phyloP scores from a whole-genome alignment of 1,284 basidiomycete genomes.

The Ganoderma resinaceum region DNA sequence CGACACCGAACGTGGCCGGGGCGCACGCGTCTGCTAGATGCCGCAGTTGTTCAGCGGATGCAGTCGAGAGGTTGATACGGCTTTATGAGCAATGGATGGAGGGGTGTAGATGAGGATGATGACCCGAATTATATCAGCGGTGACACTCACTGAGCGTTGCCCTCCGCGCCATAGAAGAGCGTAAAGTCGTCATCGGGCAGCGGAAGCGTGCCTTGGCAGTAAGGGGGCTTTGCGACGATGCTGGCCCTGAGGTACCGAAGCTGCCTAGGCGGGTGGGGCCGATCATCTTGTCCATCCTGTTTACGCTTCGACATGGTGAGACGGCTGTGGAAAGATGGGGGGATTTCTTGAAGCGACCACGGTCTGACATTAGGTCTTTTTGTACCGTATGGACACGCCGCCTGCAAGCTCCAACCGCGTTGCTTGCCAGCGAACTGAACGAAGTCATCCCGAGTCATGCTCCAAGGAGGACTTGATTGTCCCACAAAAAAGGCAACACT shows the following conservation, averaged over 20 bases:
- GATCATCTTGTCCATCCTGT: neutral
- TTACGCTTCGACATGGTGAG: neutral
- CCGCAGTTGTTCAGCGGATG: constrained; percentile 17
- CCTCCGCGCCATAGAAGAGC: constrained; percentile 29
- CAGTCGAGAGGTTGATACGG: constrained; percentile 14
- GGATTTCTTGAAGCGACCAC: neutral
- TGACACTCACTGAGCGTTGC: constrained; percentile 13
- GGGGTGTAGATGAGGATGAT: neutral
- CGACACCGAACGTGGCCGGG: constrained; percentile 32
- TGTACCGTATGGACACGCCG: neutral
- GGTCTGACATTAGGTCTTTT: neutral
- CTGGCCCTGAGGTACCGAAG: neutral
- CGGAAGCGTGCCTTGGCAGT: constrained; percentile 24
- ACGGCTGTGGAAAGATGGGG: neutral
- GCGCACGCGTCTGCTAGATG: constrained; percentile 30
- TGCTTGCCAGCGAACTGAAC: neutral
- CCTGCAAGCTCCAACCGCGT: neutral
- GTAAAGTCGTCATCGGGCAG: constrained; percentile 12
- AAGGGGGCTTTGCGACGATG: constrained; percentile 18
- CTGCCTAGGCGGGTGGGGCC: neutral
- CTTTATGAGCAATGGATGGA: neutral
- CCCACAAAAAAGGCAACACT: no score
- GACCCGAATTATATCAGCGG: neutral
- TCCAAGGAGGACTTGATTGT: neutral
- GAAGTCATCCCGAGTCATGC: neutral